phyloP scores from a whole-genome alignment of 371 early-diverging fungal genomes.

The Mucor circinelloides region DNA sequence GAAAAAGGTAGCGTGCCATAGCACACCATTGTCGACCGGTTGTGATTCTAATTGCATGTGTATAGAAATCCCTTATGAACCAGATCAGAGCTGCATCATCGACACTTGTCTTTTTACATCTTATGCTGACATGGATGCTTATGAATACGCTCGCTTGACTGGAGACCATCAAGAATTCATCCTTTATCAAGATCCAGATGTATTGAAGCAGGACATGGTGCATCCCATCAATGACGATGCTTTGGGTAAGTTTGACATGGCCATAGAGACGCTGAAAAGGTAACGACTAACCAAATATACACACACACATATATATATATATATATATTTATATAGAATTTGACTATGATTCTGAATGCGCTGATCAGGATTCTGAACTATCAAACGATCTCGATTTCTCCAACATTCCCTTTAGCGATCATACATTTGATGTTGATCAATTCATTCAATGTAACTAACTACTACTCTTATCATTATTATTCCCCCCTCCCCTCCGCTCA shows the following conservation, averaged over 20 bases:
- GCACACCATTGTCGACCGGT: no score
- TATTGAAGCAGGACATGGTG: background rate
- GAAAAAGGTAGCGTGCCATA: constrained; percentile 1
- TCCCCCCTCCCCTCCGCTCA: no score
- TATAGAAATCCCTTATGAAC: constrained; percentile 4
- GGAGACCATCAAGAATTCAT: background rate
- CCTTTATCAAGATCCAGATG: background rate
- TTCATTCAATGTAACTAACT: constrained; percentile 6
- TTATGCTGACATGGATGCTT: constrained; percentile 1
- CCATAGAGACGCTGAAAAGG: no score
- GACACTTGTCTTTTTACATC: background rate
- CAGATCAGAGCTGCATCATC: background rate
- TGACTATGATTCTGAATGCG: background rate
- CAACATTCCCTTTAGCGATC: background rate
- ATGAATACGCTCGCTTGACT: constrained; percentile 1
- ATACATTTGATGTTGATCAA: constrained; percentile 3
- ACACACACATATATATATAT: no score
- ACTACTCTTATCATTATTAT: background rate
- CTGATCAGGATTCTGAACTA: constrained; percentile 5
- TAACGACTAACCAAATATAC: background rate
- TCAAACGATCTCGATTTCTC: background rate
- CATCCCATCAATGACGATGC: background rate
- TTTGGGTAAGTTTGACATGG: background rate
- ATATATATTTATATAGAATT: no score
- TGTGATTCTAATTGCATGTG: background rate